A percentile compares a stretch with the other conserved stretches of the same genome.
Conservation (phyloP, 306 rosid species). For the Cucumis cinereus region DNA sequence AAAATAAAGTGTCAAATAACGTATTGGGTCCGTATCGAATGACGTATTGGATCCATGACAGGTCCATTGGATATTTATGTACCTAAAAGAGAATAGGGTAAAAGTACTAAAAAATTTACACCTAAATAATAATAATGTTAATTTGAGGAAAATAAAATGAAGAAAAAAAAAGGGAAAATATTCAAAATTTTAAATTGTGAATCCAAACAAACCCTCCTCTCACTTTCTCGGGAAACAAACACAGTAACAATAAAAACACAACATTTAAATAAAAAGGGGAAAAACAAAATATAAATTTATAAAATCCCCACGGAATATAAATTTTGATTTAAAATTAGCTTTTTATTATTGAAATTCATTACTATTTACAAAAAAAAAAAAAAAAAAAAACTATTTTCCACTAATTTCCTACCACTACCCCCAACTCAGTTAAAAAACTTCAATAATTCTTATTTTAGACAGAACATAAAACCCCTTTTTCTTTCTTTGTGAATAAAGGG, state of each 20-base stretch:
- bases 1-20: no score
- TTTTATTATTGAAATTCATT: slow-evolving; percentile 1
- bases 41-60: no score
- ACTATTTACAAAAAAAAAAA: not conserved
- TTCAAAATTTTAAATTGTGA: not conserved
- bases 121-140: no score
- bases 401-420: not conserved
- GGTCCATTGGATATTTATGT: no score
- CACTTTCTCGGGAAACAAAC: not conserved
- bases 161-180: no score
- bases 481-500: not conserved
- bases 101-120: no score
- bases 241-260: not conserved
- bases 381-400: not conserved
- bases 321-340: not conserved
- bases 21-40: no score
- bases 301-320: not conserved
- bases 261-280: not conserved
- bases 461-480: not conserved
- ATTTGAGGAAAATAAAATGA: no score
- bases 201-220: not conserved
- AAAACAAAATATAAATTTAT: not conserved
- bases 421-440: not conserved
- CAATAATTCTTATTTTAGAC: not conserved
- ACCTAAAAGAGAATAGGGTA: no score